Evolutionary conservation across 129 eudicot species (phyloP).

Genomic region (Erigeron canadensis): DNA sequence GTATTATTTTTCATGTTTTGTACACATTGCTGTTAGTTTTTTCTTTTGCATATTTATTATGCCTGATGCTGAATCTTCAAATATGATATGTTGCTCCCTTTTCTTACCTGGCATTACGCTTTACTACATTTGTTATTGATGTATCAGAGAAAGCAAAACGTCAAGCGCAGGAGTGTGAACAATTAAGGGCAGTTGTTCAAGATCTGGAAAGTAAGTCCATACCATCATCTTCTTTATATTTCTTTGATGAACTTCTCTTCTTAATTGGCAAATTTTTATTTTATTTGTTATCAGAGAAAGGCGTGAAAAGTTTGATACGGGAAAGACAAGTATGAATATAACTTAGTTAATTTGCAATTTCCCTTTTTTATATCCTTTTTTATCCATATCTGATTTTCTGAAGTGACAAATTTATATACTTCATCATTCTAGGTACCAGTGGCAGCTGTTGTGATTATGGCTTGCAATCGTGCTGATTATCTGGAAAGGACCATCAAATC

Average conservation of each 20-base stretch:
- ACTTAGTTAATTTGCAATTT: too few species aligned
- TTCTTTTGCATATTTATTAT: background rate
- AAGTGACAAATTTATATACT: too few species aligned
- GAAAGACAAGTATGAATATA: too few species aligned
- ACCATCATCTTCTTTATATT: background rate
- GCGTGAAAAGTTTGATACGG: conserved; percentile 8
- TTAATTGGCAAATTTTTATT: too few species aligned
- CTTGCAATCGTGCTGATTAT: conserved; percentile 98
- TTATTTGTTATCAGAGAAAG: too few species aligned
- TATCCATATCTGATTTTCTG: too few species aligned
- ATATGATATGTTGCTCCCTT: background rate
- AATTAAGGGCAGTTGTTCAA: conserved; percentile 71
- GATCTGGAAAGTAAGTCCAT: conserved; percentile 57
- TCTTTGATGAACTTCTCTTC: too few species aligned
- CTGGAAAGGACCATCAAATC: conserved; percentile 88
- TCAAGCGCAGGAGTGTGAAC: conserved; percentile 57
- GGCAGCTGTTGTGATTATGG: conserved; percentile 97
- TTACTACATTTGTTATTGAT: conserved; percentile 23
- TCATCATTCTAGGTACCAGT: conserved; percentile 56
- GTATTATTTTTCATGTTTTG: too few species aligned
- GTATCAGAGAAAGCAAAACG: conserved; percentile 67
- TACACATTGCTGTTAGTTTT: background rate
- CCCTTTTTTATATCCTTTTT: too few species aligned
- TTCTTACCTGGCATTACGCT: conserved; percentile 23
- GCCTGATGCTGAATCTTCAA: too few species aligned